Conservation (phyloP, 306 rosid genomes). For the Acacia melanoxylon region DNA sequence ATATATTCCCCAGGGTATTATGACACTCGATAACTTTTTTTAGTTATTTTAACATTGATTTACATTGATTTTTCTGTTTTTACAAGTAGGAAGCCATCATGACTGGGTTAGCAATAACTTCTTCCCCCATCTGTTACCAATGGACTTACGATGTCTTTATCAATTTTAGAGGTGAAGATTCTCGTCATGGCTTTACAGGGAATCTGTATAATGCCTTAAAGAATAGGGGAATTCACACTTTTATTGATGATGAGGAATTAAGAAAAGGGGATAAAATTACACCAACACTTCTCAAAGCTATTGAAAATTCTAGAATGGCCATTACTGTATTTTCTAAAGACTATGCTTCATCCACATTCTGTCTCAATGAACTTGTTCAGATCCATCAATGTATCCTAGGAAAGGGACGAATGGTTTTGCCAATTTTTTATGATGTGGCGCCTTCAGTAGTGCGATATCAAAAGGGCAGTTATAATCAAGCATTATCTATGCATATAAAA, state of each 20-base stretch:
- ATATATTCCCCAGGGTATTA: too few species aligned
- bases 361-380: too few species aligned
- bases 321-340: not conserved
- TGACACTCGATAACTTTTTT: too few species aligned
- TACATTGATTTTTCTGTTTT: too few species aligned
- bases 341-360: not conserved
- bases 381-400: not conserved
- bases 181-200: not conserved
- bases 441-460: not conserved
- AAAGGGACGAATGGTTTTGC: not conserved
- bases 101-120: too few species aligned
- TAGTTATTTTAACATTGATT: too few species aligned
- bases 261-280: not conserved
- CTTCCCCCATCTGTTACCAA: too few species aligned
- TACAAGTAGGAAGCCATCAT: too few species aligned
- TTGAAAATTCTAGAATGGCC: not conserved
- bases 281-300: not conserved
- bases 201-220: not conserved
- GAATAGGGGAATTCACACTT: not conserved
- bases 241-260: not conserved
- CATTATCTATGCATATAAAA: too few species aligned
- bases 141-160: not conserved
- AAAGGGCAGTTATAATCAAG: not conserved
- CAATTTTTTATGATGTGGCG: not conserved
- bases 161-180: not conserved